A percentile compares a stretch with the other conserved stretches of the same genome.
These are phyloP conservation scores for Pezicula radicicola DNA, from an alignment of 2,329 filamentous ascomycete species.

Conservation along the genomic window DNA sequence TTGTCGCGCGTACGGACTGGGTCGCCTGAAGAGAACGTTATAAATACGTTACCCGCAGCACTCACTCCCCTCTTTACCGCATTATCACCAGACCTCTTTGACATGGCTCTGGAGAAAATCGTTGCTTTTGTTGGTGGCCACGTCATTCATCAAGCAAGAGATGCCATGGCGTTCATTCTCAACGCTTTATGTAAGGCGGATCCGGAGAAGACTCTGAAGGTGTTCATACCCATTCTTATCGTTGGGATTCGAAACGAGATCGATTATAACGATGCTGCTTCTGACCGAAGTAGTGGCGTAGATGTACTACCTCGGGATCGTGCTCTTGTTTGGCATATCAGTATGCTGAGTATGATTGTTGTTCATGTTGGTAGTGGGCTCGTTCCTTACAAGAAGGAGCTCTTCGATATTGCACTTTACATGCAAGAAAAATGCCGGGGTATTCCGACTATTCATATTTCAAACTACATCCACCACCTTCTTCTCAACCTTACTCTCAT, in stretches of 20 bases:
- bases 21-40: constrained; percentile 93
- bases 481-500: constrained; percentile 92
- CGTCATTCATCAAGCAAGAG: constrained; percentile 93
- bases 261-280: constrained; percentile 92
- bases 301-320: constrained; percentile 92
- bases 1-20: constrained; percentile 82
- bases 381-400: constrained; percentile 80
- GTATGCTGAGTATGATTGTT: constrained; percentile 96
- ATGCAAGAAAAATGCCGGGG: constrained; percentile 97
- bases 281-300: constrained; percentile 86
- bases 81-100: constrained; percentile 88
- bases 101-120: constrained; percentile 87
- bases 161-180: constrained; percentile 98
- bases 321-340: constrained; percentile 93
- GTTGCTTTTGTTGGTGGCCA: constrained; percentile 88
- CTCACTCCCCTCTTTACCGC: constrained; percentile 88
- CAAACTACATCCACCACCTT: constrained; percentile 96
- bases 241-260: constrained; percentile 94
- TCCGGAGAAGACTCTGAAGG: constrained; percentile 86
- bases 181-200: constrained; percentile 96
- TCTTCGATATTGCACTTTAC: constrained; percentile 87
- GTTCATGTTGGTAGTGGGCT: constrained; percentile 93
- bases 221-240: constrained; percentile 86
- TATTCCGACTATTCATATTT: constrained; percentile 91
- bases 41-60: constrained; percentile 90